These are phyloP conservation scores for Pythium aquatile DNA, from an alignment of 352 stramenopile species.

Conservation along the genomic window DNA sequence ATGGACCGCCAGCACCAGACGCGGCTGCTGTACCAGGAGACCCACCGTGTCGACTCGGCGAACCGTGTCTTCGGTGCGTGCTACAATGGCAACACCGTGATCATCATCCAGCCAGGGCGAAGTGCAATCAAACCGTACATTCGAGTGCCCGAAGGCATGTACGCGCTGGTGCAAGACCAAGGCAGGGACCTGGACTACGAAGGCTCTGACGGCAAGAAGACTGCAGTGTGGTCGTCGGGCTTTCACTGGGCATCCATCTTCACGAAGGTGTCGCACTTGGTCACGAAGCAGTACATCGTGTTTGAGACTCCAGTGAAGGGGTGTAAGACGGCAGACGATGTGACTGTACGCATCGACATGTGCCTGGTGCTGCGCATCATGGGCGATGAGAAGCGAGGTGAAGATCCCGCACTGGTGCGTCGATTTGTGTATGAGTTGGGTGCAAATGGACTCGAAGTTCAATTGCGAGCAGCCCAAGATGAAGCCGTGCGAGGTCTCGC, in stretches of 20 bases:
- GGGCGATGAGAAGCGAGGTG: slow-evolving; percentile 74
- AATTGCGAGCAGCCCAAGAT: slow-evolving; percentile 80
- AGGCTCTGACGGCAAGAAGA: slow-evolving; percentile 40
- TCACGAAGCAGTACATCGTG: slow-evolving; percentile 88
- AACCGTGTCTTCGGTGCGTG: slow-evolving; percentile 78
- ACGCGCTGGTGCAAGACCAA: slow-evolving; percentile 85
- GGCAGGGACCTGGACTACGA: slow-evolving; percentile 71
- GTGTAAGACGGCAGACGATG: slow-evolving; percentile 88
- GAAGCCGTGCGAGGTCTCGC: slow-evolving; percentile 78
- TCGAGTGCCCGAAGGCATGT: slow-evolving; percentile 85
- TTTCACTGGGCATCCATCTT: slow-evolving; percentile 75
- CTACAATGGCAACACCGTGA: slow-evolving; percentile 77
- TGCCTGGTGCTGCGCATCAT: slow-evolving; percentile 89
- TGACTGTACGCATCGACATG: slow-evolving; percentile 87
- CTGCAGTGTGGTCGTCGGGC: slow-evolving; percentile 70
- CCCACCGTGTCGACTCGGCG: slow-evolving; percentile 59
- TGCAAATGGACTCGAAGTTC: slow-evolving; percentile 78
- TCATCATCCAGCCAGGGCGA: slow-evolving; percentile 72
- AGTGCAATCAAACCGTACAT: slow-evolving; percentile 75
- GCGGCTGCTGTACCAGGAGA: slow-evolving; percentile 58
- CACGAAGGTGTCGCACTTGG: slow-evolving; percentile 82
- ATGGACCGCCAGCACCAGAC: slow-evolving; percentile 45
- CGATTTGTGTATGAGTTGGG: slow-evolving; percentile 90
- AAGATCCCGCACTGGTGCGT: slow-evolving; percentile 81
- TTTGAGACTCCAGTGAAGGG: slow-evolving; percentile 88